Base-by-base conservation (phyloP, 2,329 filamentous ascomycete genomes). In the Calonectria montana region DNA sequence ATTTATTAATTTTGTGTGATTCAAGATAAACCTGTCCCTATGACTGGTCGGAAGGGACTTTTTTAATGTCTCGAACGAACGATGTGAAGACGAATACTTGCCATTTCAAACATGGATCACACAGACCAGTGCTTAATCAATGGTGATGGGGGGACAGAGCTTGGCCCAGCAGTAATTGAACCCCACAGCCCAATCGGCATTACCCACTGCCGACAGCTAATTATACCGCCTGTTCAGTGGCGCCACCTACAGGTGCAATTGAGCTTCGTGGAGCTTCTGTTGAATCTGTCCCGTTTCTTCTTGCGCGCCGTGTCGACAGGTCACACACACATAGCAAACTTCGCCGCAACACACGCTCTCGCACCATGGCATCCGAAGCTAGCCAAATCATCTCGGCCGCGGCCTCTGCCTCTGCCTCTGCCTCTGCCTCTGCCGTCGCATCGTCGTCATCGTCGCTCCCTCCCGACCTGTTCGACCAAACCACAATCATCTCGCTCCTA, bases 391-490 rank as follows among this genome's bases (percentile, higher is more conserved):
- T 50, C 59, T 67, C 39, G 29, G 74, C 75, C 68, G 70, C 74
- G 27, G 63, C 69, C 16, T 69, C 67, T 53, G 25, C 72, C 21
- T 53, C 45, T 43, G 23, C 55, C n/a, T 31, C 65, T 48, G n/a
- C 61, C 12, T 4, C 18, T 15, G 4, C 61, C 16, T 21, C 64
- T n/a, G 13, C 10, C 29, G 48, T 37, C 15, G 29, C 64, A 25
- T 55, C 68, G 13, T 57, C 37, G 25, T 61, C 50, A 41, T 81
- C 78, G 2, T 78, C 80, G 35, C 85, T 89, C 8, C 88, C 89
- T 2, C 86, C 87, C 4, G 88, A 91, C 75, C 81, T 92, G 37
- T 90, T 92, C 80, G 91, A 93, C 80, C 82, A 83, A 66, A 91
- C 88, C 2, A 92, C 91, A 18, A 84, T 92, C 73, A 79, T 89